A percentile compares a stretch with the other conserved stretches of the same genome.
Conservation (phyloP, 345 rosid genomes). For the Nephelium lappaceum region DNA sequence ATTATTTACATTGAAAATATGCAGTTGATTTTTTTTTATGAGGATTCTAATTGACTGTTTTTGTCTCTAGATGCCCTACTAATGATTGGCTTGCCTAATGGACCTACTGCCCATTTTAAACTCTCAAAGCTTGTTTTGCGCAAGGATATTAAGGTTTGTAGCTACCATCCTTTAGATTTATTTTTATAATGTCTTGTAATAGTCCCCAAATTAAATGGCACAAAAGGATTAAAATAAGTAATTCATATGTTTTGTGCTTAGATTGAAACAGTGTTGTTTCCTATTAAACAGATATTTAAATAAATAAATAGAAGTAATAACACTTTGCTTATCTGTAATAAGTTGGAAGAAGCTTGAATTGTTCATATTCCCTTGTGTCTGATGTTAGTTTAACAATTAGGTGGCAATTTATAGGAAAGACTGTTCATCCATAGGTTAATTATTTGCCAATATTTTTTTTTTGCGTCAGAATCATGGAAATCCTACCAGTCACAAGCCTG, state of each 20-base stretch:
- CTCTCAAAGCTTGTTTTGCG: constrained; percentile 79
- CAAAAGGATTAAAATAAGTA: neutral
- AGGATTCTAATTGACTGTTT: constrained; percentile 15
- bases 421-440: neutral
- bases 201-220: neutral
- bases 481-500: constrained; percentile 91
- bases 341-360: neutral
- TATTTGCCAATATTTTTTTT: neutral
- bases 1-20: too few relatives aligned
- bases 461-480: constrained; percentile 80
- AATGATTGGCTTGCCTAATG: constrained; percentile 78
- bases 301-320: neutral
- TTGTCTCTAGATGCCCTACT: constrained; percentile 71
- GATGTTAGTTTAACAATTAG: neutral
- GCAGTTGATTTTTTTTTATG: neutral
- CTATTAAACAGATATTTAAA: neutral
- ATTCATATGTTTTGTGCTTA: neutral
- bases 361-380: neutral
- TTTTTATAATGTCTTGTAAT: neutral
- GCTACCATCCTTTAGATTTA: neutral
- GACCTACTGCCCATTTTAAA: constrained; percentile 98
- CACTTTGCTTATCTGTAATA: neutral
- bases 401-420: neutral
- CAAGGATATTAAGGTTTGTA: constrained; percentile 82
- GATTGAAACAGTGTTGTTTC: neutral